Conservation (phyloP, 208 protist genomes). For the Trypanosoma avium region DNA sequence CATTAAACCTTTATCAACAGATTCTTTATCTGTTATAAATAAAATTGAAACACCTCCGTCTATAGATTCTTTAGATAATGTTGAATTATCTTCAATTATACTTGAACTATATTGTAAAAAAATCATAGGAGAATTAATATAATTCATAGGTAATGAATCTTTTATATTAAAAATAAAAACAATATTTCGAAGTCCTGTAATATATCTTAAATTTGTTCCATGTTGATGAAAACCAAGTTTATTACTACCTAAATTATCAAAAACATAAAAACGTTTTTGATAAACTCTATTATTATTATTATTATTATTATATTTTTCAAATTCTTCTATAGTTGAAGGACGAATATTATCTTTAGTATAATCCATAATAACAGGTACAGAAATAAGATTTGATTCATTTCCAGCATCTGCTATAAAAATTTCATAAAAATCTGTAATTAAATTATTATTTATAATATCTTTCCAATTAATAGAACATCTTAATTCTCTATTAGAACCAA, state of each 20-base stretch:
- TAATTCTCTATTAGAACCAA: constrained; percentile 38
- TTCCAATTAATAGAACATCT: constrained; percentile 43
- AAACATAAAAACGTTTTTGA: constrained; percentile 74
- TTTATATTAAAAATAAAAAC: constrained; percentile 35
- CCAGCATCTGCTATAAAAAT: constrained; percentile 59
- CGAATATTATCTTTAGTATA: constrained; percentile 42
- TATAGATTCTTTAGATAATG: not conserved
- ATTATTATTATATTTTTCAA: constrained; percentile 30
- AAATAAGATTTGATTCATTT: constrained; percentile 53
- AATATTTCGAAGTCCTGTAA: constrained; percentile 33
- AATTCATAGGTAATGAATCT: constrained; percentile 5
- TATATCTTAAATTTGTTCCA: not conserved
- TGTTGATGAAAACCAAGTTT: not conserved
- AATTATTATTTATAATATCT: constrained; percentile 33
- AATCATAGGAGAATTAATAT: constrained; percentile 38
- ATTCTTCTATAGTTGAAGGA: constrained; percentile 32
- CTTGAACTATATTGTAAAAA: constrained; percentile 60
- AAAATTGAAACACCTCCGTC: constrained; percentile 27
- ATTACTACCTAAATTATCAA: constrained; percentile 60
- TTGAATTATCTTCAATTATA: constrained; percentile 23
- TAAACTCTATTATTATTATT: constrained; percentile 32
- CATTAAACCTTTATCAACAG: constrained; percentile 39
- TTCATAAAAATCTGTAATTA: constrained; percentile 62
- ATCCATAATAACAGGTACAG: constrained; percentile 63
- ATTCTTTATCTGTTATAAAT: constrained; percentile 35